Evolutionary conservation across 192 early-diverging fungal species (phyloP), one percentile per base, ranked within the genome.

Genomic region (Chytriomyces confervae): DNA sequence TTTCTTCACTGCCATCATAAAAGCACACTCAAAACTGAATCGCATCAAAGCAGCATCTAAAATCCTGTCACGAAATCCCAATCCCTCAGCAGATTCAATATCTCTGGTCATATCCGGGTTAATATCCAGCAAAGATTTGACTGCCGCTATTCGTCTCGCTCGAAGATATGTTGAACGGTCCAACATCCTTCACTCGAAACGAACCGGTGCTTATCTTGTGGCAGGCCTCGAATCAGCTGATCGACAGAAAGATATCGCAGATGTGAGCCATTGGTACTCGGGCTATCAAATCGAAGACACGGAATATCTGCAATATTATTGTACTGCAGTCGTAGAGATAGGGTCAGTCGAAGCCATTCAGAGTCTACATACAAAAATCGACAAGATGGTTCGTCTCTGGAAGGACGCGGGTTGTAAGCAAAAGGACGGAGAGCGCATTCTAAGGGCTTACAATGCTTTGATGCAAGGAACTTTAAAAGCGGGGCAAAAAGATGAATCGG

Each of bases 271-370:
- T 13, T 70, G 69, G 69, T 70, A 53, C 36, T 13, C 45, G 5
- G 36, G 36, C 36, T 36, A 36, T 36, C 36, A 36, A 36, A 36
- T 36, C 53, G 62, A 64, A 29, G 62, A 24, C 62, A 10, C 63
- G 24, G 74, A 76, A 51, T 66, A 66, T 50, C 74, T 76, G 44
- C 74, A 76, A 45, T 76, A 76, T 57, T 50, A n/a, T 36, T 10
- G 10, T 27, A 64, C n/a, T 13, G 74, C 74, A 9, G 7, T 51
- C 6, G 7, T 48, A 3, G 72, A 74, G n/a, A 69, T 47, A n/a
- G 18, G 68, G n/a, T 20, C 43, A 2, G 24, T 18, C 68, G 46
- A 20, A 13, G 29, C n/a, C 11, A 69, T 20, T 18, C 47, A 47
- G 43, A 13, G 1, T 18, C 27, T 47, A n/a, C 36, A 36, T 36